Evolutionary conservation across 2,329 filamentous ascomycete genomes (phyloP), one percentile per base, ranked within the genome.

Genomic region (Colletotrichum phormii): DNA sequence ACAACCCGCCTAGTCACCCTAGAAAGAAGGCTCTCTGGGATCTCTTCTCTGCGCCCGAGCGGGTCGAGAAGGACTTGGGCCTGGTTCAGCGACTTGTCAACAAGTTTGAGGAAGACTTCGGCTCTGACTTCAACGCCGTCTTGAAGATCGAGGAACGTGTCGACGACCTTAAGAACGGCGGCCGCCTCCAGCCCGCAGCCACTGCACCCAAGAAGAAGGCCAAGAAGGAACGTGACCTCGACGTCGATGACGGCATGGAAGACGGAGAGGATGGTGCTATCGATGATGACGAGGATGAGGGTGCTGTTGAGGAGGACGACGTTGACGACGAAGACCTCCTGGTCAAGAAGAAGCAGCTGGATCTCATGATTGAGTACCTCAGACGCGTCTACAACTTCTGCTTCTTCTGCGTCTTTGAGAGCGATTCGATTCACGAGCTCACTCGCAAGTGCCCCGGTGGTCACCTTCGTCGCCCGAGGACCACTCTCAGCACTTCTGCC

Each of bases 341-440:
- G 67, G 89, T 92, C 53, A 97, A 97, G 87, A 98, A 98, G 89
- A 98, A 99, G 87, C 95, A 97, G 79, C 90, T 99, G 62, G 97
- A 99, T 83, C 87, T 99, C 46, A 89, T 98, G 82, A 97, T 98
- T 65, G 97, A 99, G 84, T 99, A 99, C 81, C 89, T 99, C 72
- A 95, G 97, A 64, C 92, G 97, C 18, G 97, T 99, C 64, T 97
- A 97, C 88, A 98, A 97, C 84, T 98, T 99, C 85, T 99, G 97
- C 86, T 98, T 99, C 87, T 99, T 98, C 86, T 99, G 97, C 81
- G 97, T 99, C 5, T 98, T 99, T 77, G 97, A 99, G 84, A 97
- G 95, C 79, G 97, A 99, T 82, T 98, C 96, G 0, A 92, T 98
- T 26, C 97, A 99, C 79, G 97, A 99, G 84, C 87, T 99, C 76